Percentiles rank a stretch among this genome's conserved stretches.
Conservation (phyloP, 1,139 yeast species). For the Tardiomyces digboiensis region DNA sequence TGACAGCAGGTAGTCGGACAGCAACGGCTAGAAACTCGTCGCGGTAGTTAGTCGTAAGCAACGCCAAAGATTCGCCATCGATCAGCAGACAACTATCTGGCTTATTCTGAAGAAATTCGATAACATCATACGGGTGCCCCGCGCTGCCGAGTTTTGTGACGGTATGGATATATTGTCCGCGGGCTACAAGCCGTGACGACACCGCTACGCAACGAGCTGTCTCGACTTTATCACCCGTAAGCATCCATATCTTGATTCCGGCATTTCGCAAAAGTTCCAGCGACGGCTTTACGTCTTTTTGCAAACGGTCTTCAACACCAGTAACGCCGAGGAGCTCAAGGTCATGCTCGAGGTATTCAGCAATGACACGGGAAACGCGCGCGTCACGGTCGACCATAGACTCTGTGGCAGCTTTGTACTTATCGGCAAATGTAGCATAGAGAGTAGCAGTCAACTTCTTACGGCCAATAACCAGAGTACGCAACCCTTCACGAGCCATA, state of each 20-base stretch:
- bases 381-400: conserved; percentile 74
- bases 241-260: conserved; percentile 97
- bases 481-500: conserved; percentile 96
- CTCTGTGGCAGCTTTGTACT: conserved; percentile 63
- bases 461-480: conserved; percentile 89
- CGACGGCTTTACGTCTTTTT: conserved; percentile 82
- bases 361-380: conserved; percentile 58
- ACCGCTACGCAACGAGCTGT: conserved; percentile 97
- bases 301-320: conserved; percentile 96
- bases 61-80: conserved; percentile 85
- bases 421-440: conserved; percentile 53
- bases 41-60: conserved; percentile 52
- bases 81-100: conserved; percentile 73
- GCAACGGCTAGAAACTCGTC: conserved; percentile 72
- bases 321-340: conserved; percentile 85
- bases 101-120: conserved; percentile 61
- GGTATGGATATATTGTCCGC: conserved; percentile 91
- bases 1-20: conserved; percentile 75
- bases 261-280: conserved; percentile 91
- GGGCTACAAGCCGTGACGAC: conserved; percentile 80
- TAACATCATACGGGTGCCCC: conserved; percentile 49
- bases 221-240: conserved; percentile 98
- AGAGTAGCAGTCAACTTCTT: conserved; percentile 48
- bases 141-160: conserved; percentile 48
- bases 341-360: conserved; percentile 67